These are phyloP conservation scores for Suillus placidus DNA, from an alignment of 768 basidiomycete genomes.

Conservation along the genomic window DNA sequence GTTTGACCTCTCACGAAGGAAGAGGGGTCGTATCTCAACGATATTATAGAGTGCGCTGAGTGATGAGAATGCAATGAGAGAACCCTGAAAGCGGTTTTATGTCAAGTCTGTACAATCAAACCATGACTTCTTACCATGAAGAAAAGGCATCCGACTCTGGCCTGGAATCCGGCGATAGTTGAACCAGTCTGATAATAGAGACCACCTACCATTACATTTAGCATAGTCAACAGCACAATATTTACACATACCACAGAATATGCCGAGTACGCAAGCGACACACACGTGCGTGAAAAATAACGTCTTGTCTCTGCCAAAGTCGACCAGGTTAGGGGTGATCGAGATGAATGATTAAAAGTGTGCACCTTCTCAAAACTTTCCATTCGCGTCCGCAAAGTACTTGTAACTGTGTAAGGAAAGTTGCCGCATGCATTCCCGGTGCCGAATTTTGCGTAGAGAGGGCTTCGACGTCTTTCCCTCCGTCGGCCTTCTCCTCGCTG, in stretches of 20 bases:
- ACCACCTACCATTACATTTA: constrained; percentile 54
- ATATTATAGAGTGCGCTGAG: constrained; percentile 90
- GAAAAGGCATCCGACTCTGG: constrained; percentile 91
- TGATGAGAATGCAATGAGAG: constrained; percentile 88
- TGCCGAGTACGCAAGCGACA: constrained; percentile 73
- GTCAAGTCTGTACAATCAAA: not conserved
- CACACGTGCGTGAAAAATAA: constrained; percentile 79
- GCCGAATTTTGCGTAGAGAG: constrained; percentile 18
- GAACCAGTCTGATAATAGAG: constrained; percentile 80
- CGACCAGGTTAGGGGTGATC: not conserved
- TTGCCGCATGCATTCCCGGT: constrained; percentile 57
- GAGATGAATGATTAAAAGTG: not conserved
- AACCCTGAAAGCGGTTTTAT: constrained; percentile 54
- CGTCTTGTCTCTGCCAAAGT: constrained; percentile 68
- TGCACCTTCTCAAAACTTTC: constrained; percentile 73
- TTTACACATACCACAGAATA: constrained; percentile 71
- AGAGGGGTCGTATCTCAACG: constrained; percentile 80
- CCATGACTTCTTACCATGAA: constrained; percentile 63
- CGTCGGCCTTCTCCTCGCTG: constrained; percentile 20
- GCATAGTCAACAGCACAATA: not conserved
- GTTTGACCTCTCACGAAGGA: constrained; percentile 86
- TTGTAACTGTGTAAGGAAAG: constrained; percentile 88
- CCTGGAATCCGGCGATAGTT: constrained; percentile 92
- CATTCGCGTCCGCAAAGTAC: constrained; percentile 82
- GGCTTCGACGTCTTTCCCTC: constrained; percentile 23